Conservation (phyloP, 2,329 filamentous ascomycete species). For the Colletotrichum sp. region DNA sequence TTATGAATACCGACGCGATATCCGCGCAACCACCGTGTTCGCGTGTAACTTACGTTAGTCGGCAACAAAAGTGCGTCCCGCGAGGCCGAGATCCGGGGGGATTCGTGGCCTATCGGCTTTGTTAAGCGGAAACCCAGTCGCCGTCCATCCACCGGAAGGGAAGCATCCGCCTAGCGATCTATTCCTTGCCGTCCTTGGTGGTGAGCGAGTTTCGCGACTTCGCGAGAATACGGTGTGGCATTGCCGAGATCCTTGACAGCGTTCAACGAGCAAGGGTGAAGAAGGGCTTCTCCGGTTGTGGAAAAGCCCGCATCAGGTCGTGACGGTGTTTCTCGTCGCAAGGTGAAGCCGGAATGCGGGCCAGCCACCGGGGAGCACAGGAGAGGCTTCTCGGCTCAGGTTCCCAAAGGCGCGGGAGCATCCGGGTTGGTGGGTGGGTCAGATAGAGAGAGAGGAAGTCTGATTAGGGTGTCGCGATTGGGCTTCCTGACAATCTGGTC, state of each 20-base stretch:
- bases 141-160: not conserved
- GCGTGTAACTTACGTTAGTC: not conserved
- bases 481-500: not conserved
- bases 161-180: not conserved
- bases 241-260: not conserved
- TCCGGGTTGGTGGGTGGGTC: conserved; percentile 5
- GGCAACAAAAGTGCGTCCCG: not conserved
- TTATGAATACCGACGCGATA: not conserved
- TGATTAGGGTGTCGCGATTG: not conserved
- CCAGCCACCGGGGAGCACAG: not conserved
- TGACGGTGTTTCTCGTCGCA: not conserved
- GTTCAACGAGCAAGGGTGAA: not conserved
- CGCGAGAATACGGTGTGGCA: not conserved
- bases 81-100: not conserved
- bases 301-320: not conserved
- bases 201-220: not conserved
- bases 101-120: not conserved
- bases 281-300: not conserved
- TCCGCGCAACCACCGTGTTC: not conserved
- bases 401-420: not conserved
- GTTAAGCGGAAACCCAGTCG: not conserved
- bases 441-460: not conserved
- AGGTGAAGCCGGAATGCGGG: not conserved
- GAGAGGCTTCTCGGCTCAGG: not conserved
- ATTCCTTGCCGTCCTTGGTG: not conserved